These are phyloP conservation scores for Umbellularia californica DNA, from an alignment of 164 flowering plant genomes.

Conservation along the genomic window DNA sequence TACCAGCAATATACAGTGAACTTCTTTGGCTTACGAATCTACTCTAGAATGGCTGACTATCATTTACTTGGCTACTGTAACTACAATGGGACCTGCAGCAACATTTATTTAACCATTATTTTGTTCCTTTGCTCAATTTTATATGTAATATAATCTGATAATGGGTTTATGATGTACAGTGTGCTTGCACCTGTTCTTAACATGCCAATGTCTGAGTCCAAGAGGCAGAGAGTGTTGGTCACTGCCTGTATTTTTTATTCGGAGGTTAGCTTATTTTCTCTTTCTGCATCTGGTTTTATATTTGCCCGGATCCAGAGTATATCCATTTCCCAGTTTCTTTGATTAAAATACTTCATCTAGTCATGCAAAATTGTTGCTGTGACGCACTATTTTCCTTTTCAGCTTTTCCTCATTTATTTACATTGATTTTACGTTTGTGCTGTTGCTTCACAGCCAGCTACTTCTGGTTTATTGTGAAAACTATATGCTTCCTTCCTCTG, in stretches of 20 bases:
- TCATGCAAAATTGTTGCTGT: not conserved
- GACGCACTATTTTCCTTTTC: not conserved
- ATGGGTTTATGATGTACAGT: conserved; percentile 43
- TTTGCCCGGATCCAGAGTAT: not conserved
- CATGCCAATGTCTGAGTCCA: conserved; percentile 94
- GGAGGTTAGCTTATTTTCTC: conserved; percentile 57
- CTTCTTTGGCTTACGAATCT: not conserved
- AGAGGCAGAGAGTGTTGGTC: conserved; percentile 96
- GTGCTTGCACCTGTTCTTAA: conserved; percentile 92
- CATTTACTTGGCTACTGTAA: not conserved
- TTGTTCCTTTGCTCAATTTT: not conserved
- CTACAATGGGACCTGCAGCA: not conserved
- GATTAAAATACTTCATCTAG: not conserved
- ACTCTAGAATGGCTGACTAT: not conserved
- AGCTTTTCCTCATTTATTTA: not conserved
- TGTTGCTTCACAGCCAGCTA: too few relatives aligned
- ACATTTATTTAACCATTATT: not conserved
- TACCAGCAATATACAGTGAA: not conserved
- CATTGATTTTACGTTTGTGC: not conserved
- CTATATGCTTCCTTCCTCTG: not conserved
- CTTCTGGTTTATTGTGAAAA: not conserved
- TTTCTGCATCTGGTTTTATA: not conserved
- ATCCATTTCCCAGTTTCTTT: not conserved
- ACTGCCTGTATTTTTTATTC: conserved; percentile 91
- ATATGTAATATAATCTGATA: conserved; percentile 10